These are phyloP conservation scores for Globisporangium spiculum DNA, from an alignment of 352 stramenopile species.

Conservation along the genomic window DNA sequence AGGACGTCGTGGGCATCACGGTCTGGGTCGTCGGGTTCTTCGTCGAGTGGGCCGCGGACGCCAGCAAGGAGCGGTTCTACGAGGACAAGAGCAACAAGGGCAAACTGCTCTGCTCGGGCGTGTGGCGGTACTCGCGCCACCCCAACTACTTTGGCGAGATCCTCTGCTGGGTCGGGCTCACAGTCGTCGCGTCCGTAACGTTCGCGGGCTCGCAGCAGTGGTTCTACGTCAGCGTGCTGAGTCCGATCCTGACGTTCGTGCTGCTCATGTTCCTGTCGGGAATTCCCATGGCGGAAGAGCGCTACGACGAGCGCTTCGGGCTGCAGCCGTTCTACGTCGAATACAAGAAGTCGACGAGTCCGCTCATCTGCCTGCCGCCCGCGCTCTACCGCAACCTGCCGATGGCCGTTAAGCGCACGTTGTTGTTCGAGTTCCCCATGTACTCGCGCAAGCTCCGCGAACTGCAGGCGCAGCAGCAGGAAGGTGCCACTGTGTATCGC, in stretches of 20 bases:
- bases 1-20: slow-evolving; percentile 40
- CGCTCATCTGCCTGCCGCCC: slow-evolving; percentile 50
- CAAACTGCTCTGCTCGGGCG: slow-evolving; percentile 51
- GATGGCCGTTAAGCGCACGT: slow-evolving; percentile 36
- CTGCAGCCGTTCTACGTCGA: slow-evolving; percentile 49
- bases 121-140: slow-evolving; percentile 90
- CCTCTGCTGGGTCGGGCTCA: slow-evolving; percentile 81
- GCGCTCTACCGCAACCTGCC: slow-evolving; percentile 38
- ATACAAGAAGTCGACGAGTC: slow-evolving; percentile 64
- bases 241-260: slow-evolving; percentile 50
- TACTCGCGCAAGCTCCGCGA: slow-evolving; percentile 54
- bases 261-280: slow-evolving; percentile 72
- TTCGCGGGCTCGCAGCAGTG: slow-evolving; percentile 37
- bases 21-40: slow-evolving; percentile 57
- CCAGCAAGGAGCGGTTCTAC: slow-evolving; percentile 62
- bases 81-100: slow-evolving; percentile 40
- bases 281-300: slow-evolving; percentile 60
- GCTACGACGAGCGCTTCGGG: slow-evolving; percentile 63
- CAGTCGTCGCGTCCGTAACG: slow-evolving; percentile 36
- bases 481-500: slow-evolving; percentile 25
- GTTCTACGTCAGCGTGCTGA: slow-evolving; percentile 49
- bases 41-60: slow-evolving; percentile 58
- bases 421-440: slow-evolving; percentile 48
- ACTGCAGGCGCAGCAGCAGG: slow-evolving; percentile 17
- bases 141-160: slow-evolving; percentile 94